phyloP scores from a whole-genome alignment of 1,284 basidiomycete genomes.

The Cryptococcus sp. region DNA sequence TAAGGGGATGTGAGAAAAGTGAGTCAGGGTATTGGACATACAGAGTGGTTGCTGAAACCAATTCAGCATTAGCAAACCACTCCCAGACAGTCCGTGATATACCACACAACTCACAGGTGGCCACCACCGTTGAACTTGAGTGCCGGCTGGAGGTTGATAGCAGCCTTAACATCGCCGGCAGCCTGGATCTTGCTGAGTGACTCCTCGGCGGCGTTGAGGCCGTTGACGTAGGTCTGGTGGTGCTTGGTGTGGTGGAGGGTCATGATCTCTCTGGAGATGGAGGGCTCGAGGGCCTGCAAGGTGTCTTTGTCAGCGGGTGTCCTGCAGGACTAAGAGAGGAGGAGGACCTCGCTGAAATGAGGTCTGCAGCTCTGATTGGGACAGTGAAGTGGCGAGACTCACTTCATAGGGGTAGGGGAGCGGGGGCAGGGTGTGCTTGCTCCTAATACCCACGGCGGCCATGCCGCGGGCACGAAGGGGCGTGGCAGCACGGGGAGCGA shows the following conservation, averaged over 20 bases:
- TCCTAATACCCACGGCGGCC: constrained; percentile 18
- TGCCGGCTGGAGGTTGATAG: constrained; percentile 78
- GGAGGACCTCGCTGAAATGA: not conserved
- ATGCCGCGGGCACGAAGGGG: constrained; percentile 10
- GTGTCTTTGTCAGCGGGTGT: not conserved
- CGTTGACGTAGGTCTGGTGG: constrained; percentile 89
- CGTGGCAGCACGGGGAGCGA: constrained; percentile 14
- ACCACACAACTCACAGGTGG: constrained; percentile 48
- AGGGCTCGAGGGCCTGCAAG: constrained; percentile 55
- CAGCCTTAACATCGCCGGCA: constrained; percentile 64
- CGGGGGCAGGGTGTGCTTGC: constrained; percentile 62
- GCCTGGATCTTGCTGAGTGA: constrained; percentile 62
- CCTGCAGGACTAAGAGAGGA: not conserved
- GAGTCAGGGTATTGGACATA: constrained; percentile 13
- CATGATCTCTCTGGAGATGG: constrained; percentile 72
- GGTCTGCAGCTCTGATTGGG: too few species aligned
- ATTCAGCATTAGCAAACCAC: not conserved
- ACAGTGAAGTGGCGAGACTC: constrained; percentile 38
- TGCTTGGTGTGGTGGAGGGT: constrained; percentile 93
- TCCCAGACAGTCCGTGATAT: not conserved
- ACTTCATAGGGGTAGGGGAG: constrained; percentile 90
- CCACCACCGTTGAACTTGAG: constrained; percentile 91
- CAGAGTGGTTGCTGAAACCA: constrained; percentile 44
- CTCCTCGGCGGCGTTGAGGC: constrained; percentile 86
- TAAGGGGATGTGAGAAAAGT: not conserved